A percentile compares a stretch with the other conserved stretches of the same genome.
Evolutionary conservation across 192 early-diverging fungal genomes (phyloP).

Genomic region (Lunasporangiospora selenospora): DNA sequence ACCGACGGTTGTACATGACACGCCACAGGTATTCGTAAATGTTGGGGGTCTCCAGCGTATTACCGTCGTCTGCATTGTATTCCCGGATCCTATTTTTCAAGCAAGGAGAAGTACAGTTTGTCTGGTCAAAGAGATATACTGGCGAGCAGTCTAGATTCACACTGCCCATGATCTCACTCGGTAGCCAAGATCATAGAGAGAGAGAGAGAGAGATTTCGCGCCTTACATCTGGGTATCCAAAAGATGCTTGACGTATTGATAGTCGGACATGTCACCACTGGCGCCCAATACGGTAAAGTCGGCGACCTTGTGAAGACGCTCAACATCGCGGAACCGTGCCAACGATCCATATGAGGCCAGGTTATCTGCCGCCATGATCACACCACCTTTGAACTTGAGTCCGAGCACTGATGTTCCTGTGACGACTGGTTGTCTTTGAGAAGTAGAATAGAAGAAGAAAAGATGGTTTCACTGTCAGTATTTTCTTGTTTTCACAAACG

Average conservation of each 20-base stretch:
- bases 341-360: slow-evolving; percentile 95
- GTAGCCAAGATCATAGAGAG: neutral
- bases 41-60: slow-evolving; percentile 81
- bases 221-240: slow-evolving; percentile 77
- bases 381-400: slow-evolving; percentile 95
- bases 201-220: neutral
- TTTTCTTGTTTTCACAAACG: neutral
- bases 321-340: slow-evolving; percentile 89
- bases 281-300: slow-evolving; percentile 89
- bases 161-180: too few species aligned
- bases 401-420: slow-evolving; percentile 95
- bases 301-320: slow-evolving; percentile 82
- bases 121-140: slow-evolving; percentile 5
- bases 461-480: neutral
- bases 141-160: too few species aligned
- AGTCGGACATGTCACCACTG: slow-evolving; percentile 94
- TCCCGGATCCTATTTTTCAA: slow-evolving; percentile 84
- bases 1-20: slow-evolving; percentile 91
- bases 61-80: slow-evolving; percentile 89
- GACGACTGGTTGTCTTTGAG: slow-evolving; percentile 76
- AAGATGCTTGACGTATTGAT: slow-evolving; percentile 89
- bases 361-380: slow-evolving; percentile 96
- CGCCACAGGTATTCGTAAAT: slow-evolving; percentile 92
- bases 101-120: neutral
- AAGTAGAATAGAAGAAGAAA: neutral